Conservation (phyloP, 495 filamentous ascomycete species). For the Arthonia radiata region DNA sequence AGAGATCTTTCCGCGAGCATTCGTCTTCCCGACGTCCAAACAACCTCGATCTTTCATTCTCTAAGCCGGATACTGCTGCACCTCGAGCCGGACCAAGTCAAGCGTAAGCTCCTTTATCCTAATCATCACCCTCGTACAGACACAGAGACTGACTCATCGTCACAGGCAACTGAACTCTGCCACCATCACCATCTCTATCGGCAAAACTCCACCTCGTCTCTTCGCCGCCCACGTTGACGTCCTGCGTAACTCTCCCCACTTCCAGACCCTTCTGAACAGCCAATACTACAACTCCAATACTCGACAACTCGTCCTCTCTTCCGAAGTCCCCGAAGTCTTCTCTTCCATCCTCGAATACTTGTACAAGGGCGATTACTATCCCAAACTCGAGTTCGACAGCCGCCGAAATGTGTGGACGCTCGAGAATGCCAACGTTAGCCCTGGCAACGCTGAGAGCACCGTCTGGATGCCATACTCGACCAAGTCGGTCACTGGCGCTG, state of each 20-base stretch:
- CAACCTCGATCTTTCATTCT: too few species aligned
- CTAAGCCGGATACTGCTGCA: too few species aligned
- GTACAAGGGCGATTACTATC: conserved; percentile 49
- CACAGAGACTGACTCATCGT: too few species aligned
- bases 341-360: conserved; percentile 44
- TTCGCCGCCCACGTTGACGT: conserved; percentile 83
- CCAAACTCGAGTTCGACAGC: conserved; percentile 17
- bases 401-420: conserved; percentile 16
- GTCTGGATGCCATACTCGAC: too few species aligned
- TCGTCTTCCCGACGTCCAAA: too few species aligned
- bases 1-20: too few species aligned
- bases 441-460: conserved; percentile 3
- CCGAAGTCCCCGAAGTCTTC: conserved; percentile 35
- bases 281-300: conserved; percentile 3
- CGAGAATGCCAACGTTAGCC: conserved; percentile 11
- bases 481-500: too few species aligned
- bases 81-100: too few species aligned
- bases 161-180: conserved; percentile 40
- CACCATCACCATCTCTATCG: conserved; percentile 59
- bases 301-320: conserved; percentile 31
- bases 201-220: conserved; percentile 49
- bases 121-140: too few species aligned
- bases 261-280: conserved; percentile 5
- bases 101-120: too few species aligned
- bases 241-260: conserved; percentile 36